Conservation (phyloP, 2,329 filamentous ascomycete genomes). For the Colletotrichum gloeosporioides region DNA sequence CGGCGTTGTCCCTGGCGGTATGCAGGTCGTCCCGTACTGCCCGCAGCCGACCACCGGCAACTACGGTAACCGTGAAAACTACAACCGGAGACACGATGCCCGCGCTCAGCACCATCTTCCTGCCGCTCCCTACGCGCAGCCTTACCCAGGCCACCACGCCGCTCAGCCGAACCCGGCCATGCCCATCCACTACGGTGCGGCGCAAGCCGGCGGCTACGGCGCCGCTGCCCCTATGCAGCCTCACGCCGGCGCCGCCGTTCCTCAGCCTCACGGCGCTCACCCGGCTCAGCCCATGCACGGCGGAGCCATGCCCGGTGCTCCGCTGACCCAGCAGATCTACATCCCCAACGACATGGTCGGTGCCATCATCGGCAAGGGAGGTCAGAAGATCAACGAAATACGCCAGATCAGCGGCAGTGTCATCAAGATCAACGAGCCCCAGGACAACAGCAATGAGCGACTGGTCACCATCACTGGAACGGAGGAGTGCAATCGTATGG, state of each 20-base stretch:
- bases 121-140: conserved; percentile 77
- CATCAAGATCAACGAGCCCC: conserved; percentile 99
- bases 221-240: conserved; percentile 82
- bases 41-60: conserved; percentile 92
- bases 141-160: conserved; percentile 68
- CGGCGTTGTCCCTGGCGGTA: conserved; percentile 92
- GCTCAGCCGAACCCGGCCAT: conserved; percentile 68
- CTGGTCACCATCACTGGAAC: conserved; percentile 97
- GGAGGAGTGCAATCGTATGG: conserved; percentile 99
- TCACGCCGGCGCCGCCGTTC: conserved; percentile 64
- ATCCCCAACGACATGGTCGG: conserved; percentile 99
- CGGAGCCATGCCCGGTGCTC: conserved; percentile 71
- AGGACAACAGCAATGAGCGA: conserved; percentile 98
- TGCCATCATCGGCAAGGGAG: conserved; percentile 98
- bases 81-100: conserved; percentile 74
- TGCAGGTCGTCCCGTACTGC: conserved; percentile 99
- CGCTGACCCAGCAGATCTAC: conserved; percentile 96
- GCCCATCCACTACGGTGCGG: conserved; percentile 74
- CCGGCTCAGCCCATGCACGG: conserved; percentile 75
- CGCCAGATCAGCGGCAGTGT: conserved; percentile 95
- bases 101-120: conserved; percentile 69
- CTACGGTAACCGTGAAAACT: conserved; percentile 90
- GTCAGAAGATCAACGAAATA: conserved; percentile 99
- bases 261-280: conserved; percentile 59
- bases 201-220: conserved; percentile 77